A percentile compares a stretch with the other conserved stretches of the same genome.
phyloP scores from a whole-genome alignment of 2,329 filamentous ascomycete species.

The Cercospora sp. region DNA sequence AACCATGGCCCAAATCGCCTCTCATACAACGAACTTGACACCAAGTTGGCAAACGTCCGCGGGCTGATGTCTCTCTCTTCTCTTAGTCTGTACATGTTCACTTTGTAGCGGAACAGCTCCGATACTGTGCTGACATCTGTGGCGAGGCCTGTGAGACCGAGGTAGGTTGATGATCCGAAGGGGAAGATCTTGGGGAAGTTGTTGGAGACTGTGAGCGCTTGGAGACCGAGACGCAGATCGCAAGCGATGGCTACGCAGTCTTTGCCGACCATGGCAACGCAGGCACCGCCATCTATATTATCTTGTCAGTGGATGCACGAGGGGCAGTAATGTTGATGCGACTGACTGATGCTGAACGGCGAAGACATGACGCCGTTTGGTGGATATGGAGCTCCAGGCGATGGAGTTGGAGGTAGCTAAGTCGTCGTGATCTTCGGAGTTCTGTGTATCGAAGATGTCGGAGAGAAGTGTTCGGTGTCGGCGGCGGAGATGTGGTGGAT shows the following conservation, averaged over 20 bases:
- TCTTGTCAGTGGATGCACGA: constrained; percentile 16
- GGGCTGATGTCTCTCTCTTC: constrained; percentile 97
- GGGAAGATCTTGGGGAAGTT: constrained; percentile 99
- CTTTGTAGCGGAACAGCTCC: constrained; percentile 98
- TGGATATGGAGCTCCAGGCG: background rate
- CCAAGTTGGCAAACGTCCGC: constrained; percentile 93
- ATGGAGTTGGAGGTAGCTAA: background rate
- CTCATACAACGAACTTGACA: constrained; percentile 90
- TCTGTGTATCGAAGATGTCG: background rate
- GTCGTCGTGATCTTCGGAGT: background rate
- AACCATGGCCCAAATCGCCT: constrained; percentile 95
- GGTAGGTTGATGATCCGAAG: constrained; percentile 86
- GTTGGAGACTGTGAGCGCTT: constrained; percentile 96
- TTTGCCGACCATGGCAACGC: constrained; percentile 98
- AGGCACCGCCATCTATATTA: constrained; percentile 75
- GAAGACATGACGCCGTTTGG: constrained; percentile 62
- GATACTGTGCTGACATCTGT: constrained; percentile 93
- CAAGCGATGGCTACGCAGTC: constrained; percentile 99
- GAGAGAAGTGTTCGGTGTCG: background rate
- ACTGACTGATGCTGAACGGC: constrained; percentile 92
- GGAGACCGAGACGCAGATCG: constrained; percentile 94
- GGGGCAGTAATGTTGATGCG: constrained; percentile 12
- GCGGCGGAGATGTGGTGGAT: constrained; percentile 8
- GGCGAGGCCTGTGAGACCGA: constrained; percentile 92
- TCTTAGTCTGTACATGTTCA: constrained; percentile 98